Evolutionary conservation across 1,284 basidiomycete species (phyloP).

Genomic region (Schizophyllum commune): DNA sequence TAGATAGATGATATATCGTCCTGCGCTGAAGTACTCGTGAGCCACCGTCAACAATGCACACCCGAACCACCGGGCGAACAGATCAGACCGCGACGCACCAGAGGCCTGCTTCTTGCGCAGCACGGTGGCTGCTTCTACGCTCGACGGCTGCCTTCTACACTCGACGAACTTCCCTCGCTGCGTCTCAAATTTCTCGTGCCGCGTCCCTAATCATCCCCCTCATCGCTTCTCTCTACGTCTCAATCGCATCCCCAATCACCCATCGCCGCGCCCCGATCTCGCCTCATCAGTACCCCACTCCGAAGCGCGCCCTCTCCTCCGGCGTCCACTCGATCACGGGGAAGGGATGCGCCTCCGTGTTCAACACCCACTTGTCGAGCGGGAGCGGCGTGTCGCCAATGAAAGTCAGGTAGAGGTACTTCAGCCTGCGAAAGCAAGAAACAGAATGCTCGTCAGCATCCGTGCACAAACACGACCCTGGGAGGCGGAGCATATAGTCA

Average conservation of each 20-base stretch:
- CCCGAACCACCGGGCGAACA: background rate
- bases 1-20: too few species aligned
- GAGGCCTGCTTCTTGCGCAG: background rate
- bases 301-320: slow-evolving; percentile 28
- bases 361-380: slow-evolving; percentile 74
- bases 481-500: too few species aligned
- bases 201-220: too few species aligned
- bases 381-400: slow-evolving; percentile 50
- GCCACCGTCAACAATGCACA: too few species aligned
- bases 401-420: slow-evolving; percentile 63
- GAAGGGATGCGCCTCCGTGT: slow-evolving; percentile 79
- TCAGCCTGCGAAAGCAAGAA: slow-evolving; percentile 35
- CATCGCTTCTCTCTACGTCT: too few species aligned
- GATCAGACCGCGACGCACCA: background rate
- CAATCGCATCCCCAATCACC: background rate
- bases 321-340: slow-evolving; percentile 65
- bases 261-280: background rate
- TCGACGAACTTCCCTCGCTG: too few species aligned
- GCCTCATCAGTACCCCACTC: background rate
- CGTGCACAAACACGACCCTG: too few species aligned
- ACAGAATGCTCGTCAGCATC: background rate
- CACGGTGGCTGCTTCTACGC: background rate
- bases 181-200: too few species aligned
- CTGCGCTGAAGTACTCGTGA: too few species aligned
- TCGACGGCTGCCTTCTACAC: too few species aligned